A percentile compares a stretch with the other conserved stretches of the same genome.
These are phyloP conservation scores for Podila epigama DNA, from an alignment of 192 early-diverging fungal genomes.

Conservation along the genomic window DNA sequence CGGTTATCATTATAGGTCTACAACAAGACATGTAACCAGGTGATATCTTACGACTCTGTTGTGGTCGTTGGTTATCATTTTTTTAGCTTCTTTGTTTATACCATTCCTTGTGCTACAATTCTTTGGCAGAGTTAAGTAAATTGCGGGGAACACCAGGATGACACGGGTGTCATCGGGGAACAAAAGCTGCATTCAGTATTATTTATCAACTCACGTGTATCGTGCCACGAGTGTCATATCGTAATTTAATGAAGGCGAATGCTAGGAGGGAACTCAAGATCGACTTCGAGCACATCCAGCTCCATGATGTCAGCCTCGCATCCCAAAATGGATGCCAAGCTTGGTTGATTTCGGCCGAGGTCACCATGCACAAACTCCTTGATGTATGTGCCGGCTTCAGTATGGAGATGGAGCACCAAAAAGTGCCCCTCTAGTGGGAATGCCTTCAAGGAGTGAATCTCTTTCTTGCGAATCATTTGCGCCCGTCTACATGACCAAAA, in stretches of 20 bases:
- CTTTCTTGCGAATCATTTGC: constrained; percentile 64
- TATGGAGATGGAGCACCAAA: constrained; percentile 72
- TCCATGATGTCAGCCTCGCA: constrained; percentile 76
- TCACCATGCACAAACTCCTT: constrained; percentile 99
- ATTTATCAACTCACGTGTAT: too few species aligned
- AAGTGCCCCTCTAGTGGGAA: constrained; percentile 58
- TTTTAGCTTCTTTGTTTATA: too few species aligned
- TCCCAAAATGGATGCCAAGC: constrained; percentile 67
- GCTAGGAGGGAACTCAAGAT: constrained; percentile 83
- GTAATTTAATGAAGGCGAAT: not conserved
- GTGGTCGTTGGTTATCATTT: too few species aligned
- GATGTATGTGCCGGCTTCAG: constrained; percentile 89
- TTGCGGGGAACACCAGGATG: too few species aligned
- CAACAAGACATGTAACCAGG: too few species aligned
- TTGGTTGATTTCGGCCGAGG: constrained; percentile 82
- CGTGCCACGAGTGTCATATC: too few species aligned
- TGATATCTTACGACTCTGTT: too few species aligned
- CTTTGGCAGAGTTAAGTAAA: too few species aligned
- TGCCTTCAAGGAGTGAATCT: constrained; percentile 59
- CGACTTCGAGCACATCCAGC: constrained; percentile 87
- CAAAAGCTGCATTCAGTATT: too few species aligned
- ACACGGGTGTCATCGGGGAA: too few species aligned
- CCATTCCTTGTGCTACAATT: too few species aligned
- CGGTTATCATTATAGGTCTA: too few species aligned
- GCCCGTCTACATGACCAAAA: constrained; percentile 49